These are phyloP conservation scores for Colletotrichum eremochloae DNA, from an alignment of 2,329 filamentous ascomycete species.

Conservation along the genomic window DNA sequence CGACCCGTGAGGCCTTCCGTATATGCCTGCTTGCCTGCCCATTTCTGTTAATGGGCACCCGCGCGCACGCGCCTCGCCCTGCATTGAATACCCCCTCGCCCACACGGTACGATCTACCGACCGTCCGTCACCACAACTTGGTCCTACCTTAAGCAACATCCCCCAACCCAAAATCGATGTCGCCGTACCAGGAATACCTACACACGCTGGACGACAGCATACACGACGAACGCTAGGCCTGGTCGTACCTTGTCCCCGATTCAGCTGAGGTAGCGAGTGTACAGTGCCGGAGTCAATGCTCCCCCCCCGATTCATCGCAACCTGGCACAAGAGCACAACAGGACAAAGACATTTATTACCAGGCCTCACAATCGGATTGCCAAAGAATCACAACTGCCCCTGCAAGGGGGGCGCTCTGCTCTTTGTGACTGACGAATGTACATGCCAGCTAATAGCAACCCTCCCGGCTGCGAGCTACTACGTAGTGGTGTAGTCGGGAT, in stretches of 20 bases:
- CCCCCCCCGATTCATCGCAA: neutral
- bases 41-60: neutral
- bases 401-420: neutral
- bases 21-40: neutral
- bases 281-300: conserved; percentile 2
- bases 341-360: conserved; percentile 7
- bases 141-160: conserved; percentile 10
- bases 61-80: neutral
- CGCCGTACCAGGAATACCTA: conserved; percentile 4
- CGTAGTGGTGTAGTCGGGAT: conserved; percentile 19
- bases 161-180: conserved; percentile 1
- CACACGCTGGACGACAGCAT: neutral
- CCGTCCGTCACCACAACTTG: conserved; percentile 14
- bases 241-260: conserved; percentile 27
- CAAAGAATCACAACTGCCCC: neutral
- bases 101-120: conserved; percentile 7
- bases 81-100: neutral
- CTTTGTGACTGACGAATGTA: conserved; percentile 18
- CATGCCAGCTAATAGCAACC: conserved; percentile 31
- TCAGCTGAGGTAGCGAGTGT: neutral
- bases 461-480: conserved; percentile 20
- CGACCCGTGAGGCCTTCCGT: neutral
- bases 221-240: conserved; percentile 39
- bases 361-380: conserved; percentile 4
- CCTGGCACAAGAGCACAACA: neutral